phyloP scores from a whole-genome alignment of 2,329 filamentous ascomycete genomes.

The Arthrobotrys sinensis region DNA sequence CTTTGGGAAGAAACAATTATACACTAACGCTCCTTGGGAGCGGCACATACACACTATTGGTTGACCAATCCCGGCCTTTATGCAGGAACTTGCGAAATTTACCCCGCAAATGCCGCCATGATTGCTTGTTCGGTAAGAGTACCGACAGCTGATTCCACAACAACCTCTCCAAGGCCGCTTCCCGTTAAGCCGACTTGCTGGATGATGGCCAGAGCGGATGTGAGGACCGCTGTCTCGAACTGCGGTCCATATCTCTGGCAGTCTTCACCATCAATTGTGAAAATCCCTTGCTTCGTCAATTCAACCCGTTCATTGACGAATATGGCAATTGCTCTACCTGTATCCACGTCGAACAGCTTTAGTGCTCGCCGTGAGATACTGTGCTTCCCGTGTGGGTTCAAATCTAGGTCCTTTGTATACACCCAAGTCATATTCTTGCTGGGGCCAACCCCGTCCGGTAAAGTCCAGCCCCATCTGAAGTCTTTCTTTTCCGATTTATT shows the following conservation, averaged over 20 bases:
- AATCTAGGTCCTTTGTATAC: conserved; percentile 11
- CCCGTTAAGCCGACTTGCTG: conserved; percentile 4
- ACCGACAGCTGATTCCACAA: conserved; percentile 17
- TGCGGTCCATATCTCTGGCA: conserved; percentile 10
- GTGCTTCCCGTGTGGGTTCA: conserved; percentile 16
- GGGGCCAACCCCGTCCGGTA: conserved; percentile 8
- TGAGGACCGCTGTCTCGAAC: conserved; percentile 28
- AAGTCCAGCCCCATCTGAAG: conserved; percentile 12
- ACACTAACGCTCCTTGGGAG: neutral
- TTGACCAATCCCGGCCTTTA: conserved; percentile 26
- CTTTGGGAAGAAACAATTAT: conserved; percentile 4
- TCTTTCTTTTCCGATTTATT: conserved; percentile 27
- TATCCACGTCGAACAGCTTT: conserved; percentile 28
- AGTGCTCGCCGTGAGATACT: neutral
- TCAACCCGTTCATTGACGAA: conserved; percentile 7
- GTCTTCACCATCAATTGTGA: conserved; percentile 7
- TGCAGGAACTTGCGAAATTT: conserved; percentile 37
- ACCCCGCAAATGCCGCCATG: conserved; percentile 36
- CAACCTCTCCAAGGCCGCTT: conserved; percentile 10
- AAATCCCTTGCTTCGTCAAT: neutral
- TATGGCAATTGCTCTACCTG: conserved; percentile 9
- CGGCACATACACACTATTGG: neutral
- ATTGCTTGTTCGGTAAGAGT: conserved; percentile 24
- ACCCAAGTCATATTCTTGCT: conserved; percentile 17
- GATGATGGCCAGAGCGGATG: conserved; percentile 19